A percentile compares a stretch with the other conserved stretches of the same genome.
phyloP scores from a whole-genome alignment of 2,329 filamentous ascomycete species.

The Ophiocordyceps sinensis region DNA sequence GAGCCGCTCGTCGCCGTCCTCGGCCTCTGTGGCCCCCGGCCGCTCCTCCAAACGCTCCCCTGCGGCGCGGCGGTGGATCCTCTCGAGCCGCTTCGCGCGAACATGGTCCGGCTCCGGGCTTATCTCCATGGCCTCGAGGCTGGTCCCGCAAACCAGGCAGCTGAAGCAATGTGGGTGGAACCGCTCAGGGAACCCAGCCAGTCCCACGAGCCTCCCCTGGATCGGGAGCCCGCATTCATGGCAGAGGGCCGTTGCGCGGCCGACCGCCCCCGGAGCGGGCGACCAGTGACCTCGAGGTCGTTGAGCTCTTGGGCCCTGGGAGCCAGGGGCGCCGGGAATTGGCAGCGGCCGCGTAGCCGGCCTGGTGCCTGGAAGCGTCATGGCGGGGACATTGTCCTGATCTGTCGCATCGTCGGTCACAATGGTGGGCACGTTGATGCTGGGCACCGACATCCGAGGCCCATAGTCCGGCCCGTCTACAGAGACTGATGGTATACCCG shows the following conservation, averaged over 20 bases:
- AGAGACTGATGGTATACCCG: constrained; percentile 21
- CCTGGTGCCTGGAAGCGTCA: constrained; percentile 31
- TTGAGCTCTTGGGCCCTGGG: constrained; percentile 20
- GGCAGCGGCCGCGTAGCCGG: constrained; percentile 24
- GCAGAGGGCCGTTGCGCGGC: constrained; percentile 56
- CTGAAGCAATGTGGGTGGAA: constrained; percentile 92
- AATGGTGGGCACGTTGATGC: constrained; percentile 36
- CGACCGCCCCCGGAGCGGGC: constrained; percentile 29
- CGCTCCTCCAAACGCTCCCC: constrained; percentile 47
- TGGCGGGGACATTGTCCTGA: constrained; percentile 26
- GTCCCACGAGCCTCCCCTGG: constrained; percentile 76
- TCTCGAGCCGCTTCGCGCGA: constrained; percentile 55
- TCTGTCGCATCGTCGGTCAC: constrained; percentile 20
- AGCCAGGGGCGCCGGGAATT: constrained; percentile 22
- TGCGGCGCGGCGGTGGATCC: constrained; percentile 48
- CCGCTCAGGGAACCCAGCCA: constrained; percentile 55
- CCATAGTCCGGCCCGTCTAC: constrained; percentile 15
- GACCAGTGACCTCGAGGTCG: constrained; percentile 43
- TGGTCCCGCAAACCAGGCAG: constrained; percentile 75
- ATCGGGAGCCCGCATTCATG: constrained; percentile 76
- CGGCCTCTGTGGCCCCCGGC: constrained; percentile 47
- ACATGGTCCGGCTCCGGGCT: constrained; percentile 74
- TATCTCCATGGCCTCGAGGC: constrained; percentile 89
- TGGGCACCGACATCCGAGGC: constrained; percentile 13
- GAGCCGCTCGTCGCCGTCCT: constrained; percentile 58